Conservation (phyloP, 768 basidiomycete genomes). For the Lanmaoa rubissima region DNA sequence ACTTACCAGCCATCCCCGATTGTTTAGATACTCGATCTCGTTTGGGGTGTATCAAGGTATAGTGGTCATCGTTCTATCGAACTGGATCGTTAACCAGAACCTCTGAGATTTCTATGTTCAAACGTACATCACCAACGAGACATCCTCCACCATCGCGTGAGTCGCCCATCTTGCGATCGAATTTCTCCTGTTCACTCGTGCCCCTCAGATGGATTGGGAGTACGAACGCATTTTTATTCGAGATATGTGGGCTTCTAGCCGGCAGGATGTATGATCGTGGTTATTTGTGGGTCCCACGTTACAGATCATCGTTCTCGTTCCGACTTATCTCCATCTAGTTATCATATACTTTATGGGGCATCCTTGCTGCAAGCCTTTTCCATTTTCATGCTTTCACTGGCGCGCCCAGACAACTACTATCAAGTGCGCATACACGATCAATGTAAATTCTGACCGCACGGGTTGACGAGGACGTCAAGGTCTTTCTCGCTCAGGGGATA, state of each 20-base stretch:
- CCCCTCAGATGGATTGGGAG: conserved; percentile 45
- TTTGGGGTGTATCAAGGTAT: conserved; percentile 46
- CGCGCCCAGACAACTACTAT: conserved; percentile 41
- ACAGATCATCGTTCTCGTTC: neutral
- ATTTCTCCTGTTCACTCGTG: neutral
- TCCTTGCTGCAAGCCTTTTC: conserved; percentile 31
- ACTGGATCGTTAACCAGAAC: neutral
- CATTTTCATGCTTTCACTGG: conserved; percentile 47
- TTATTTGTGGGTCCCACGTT: conserved; percentile 40
- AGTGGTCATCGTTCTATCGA: neutral
- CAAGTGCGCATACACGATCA: conserved; percentile 31
- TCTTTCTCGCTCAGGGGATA: conserved; percentile 53
- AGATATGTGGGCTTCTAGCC: conserved; percentile 43
- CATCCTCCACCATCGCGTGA: conserved; percentile 41
- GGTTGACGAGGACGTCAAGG: conserved; percentile 26
- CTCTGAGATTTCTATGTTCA: conserved; percentile 39
- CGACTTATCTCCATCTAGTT: conserved; percentile 12
- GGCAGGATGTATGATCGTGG: conserved; percentile 54
- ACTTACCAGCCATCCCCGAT: neutral
- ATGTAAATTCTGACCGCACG: no score
- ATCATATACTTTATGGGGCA: conserved; percentile 28
- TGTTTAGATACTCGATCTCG: conserved; percentile 34
- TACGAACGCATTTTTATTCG: conserved; percentile 44
- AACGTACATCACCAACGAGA: conserved; percentile 36
- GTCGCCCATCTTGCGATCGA: conserved; percentile 9